Evolutionary conservation across 208 protist species (phyloP), one percentile per base, ranked within the genome.

Genomic region (Crithidia expoeki): DNA sequence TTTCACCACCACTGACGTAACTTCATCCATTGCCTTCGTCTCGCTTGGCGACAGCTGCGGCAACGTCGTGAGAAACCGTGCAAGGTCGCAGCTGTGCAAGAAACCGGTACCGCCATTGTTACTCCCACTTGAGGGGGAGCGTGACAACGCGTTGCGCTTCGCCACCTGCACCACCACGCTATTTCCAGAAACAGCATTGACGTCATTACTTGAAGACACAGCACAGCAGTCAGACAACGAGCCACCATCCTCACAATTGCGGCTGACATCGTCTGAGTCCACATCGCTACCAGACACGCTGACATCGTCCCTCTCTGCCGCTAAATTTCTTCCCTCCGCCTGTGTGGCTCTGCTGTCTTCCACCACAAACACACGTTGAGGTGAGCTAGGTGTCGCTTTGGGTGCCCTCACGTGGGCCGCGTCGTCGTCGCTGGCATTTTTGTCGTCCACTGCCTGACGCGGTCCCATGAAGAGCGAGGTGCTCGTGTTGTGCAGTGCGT

Each of bases 391-490:
- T 19, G 42, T 17, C n/a, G 11, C 40, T 1, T 32, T 21, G 2
- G 10, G 16, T 38, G 9, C 10, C 4, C 3, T n/a, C n/a, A n/a
- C n/a, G n/a, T n/a, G n/a, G n/a, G n/a, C n/a, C n/a, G n/a, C n/a
- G 4, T 23, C 2, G 2, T 1, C 7, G 16, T 7, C 59, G n/a
- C 38, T 23, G 50, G 57, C 49, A 19, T 40, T 21, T 51, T 49
- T 30, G 50, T 33, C 72, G 21, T 74, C 62, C 40, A 76, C 63
- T 2, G 75, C 81, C 2, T 32, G 34, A 16, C 90, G 79, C 21
- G 90, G 88, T 0, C 90, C 90, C 88, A 95, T 90, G 60, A 93
- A 95, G 28, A 95, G 82, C 1, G 90, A 89, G 11, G 81, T 90
- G 68, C 79, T 91, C 21, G 80, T 84, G 63, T 85, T 62, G 16